Evolutionary conservation across 129 eudicot genomes (phyloP).

Genomic region (Artemisia argyi): DNA sequence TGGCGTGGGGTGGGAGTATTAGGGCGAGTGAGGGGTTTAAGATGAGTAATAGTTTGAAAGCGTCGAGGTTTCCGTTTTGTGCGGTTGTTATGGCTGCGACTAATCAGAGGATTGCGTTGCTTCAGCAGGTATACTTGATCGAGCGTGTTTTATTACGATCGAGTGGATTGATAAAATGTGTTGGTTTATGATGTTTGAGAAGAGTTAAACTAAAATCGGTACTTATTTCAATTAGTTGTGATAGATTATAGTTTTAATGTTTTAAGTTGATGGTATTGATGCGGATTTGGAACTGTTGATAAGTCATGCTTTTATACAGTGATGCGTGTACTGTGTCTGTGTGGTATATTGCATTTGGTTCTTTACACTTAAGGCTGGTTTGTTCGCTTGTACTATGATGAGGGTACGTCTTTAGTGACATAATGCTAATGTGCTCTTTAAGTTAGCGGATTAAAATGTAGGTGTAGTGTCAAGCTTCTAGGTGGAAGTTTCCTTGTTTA

Average conservation of each 20-base stretch:
- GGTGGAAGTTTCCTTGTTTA: not conserved
- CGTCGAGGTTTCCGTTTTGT: conserved; percentile 89
- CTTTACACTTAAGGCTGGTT: not conserved
- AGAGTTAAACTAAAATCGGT: too few species aligned
- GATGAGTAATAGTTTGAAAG: conserved; percentile 97
- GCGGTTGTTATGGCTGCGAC: conserved; percentile 98
- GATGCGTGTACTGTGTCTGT: not conserved
- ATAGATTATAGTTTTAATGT: not conserved
- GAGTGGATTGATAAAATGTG: too few species aligned
- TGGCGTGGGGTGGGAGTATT: conserved; percentile 93
- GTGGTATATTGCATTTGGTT: not conserved
- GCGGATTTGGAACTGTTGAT: not conserved
- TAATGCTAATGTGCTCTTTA: not conserved
- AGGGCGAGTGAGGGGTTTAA: conserved; percentile 90
- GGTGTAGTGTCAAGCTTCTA: not conserved
- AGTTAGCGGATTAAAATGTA: not conserved
- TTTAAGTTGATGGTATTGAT: not conserved
- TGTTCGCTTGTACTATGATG: not conserved
- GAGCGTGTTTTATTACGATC: too few species aligned
- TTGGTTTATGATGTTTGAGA: too few species aligned
- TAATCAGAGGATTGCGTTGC: conserved; percentile 86
- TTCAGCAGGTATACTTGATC: conserved; percentile 67
- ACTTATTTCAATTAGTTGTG: too few species aligned
- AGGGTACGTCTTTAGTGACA: not conserved
- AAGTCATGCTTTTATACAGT: not conserved